phyloP scores from a whole-genome alignment of 768 basidiomycete genomes.

The Suillus brevipes region DNA sequence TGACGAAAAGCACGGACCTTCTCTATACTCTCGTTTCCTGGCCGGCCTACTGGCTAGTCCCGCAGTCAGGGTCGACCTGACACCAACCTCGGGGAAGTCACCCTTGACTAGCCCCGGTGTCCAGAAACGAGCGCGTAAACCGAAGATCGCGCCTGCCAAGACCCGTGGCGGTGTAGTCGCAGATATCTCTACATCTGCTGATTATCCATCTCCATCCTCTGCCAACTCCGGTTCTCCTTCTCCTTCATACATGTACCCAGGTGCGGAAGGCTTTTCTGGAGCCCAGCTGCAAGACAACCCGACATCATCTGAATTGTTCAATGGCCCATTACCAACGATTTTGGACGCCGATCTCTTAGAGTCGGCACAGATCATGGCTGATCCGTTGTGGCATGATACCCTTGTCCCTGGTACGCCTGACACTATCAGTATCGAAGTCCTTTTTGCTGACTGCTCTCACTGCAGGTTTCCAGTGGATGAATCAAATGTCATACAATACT shows the following conservation, averaged over 20 bases:
- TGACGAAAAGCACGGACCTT: slow-evolving; percentile 81
- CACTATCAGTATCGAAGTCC: not conserved
- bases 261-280: not conserved
- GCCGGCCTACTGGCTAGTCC: slow-evolving; percentile 60
- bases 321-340: slow-evolving; percentile 44
- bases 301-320: slow-evolving; percentile 41
- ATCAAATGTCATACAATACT: slow-evolving; percentile 22
- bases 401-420: slow-evolving; percentile 49
- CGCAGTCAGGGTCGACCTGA: not conserved
- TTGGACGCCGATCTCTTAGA: slow-evolving; percentile 63
- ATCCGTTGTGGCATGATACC: slow-evolving; percentile 58
- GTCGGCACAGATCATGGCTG: slow-evolving; percentile 57
- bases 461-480: slow-evolving; percentile 39
- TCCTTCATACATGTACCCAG: not conserved
- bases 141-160: not conserved
- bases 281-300: not conserved
- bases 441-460: not conserved
- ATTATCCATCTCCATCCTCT: slow-evolving; percentile 41
- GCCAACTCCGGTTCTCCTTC: slow-evolving; percentile 19
- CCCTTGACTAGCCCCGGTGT: not conserved
- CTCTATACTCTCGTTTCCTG: slow-evolving; percentile 78
- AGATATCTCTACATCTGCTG: slow-evolving; percentile 23
- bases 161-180: not conserved
- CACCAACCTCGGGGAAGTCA: not conserved
- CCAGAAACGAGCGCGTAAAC: not conserved